phyloP scores from a whole-genome alignment of 1,284 basidiomycete species.

The Mycena citricolor region DNA sequence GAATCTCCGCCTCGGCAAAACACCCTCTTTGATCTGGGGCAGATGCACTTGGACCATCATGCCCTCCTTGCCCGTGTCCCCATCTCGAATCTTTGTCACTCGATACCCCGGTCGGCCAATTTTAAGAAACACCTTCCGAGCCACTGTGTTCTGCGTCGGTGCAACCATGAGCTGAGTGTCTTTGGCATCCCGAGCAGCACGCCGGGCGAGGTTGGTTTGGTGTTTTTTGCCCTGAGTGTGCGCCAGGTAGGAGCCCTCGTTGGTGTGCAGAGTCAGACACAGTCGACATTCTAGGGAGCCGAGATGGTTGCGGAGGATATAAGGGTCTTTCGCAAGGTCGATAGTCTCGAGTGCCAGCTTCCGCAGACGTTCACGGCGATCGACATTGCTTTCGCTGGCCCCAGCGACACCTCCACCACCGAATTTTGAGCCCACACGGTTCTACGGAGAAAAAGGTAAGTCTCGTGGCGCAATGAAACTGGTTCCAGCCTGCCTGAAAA shows the following conservation, averaged over 20 bases:
- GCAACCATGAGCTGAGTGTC: conserved; percentile 87
- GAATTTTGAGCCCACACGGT: conserved; percentile 94
- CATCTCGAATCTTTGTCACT: conserved; percentile 86
- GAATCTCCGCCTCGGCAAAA: conserved; percentile 86
- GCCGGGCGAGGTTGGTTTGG: conserved; percentile 95
- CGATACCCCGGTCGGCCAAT: conserved; percentile 96
- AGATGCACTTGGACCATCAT: conserved; percentile 97
- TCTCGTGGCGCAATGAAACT: conserved; percentile 6
- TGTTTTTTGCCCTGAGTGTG: conserved; percentile 99
- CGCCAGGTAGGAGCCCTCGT: conserved; percentile 98
- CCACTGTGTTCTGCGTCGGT: conserved; percentile 72
- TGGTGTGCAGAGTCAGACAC: conserved; percentile 96
- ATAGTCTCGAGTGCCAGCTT: conserved; percentile 97
- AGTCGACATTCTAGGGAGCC: conserved; percentile 97
- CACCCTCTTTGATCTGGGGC: conserved; percentile 89
- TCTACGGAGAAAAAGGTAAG: conserved; percentile 45
- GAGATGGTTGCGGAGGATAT: conserved; percentile 97
- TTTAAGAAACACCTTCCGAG: conserved; percentile 94
- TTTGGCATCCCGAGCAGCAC: conserved; percentile 94
- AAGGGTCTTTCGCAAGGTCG: conserved; percentile 97
- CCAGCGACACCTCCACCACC: conserved; percentile 94
- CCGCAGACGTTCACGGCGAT: conserved; percentile 90
- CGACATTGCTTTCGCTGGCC: conserved; percentile 91
- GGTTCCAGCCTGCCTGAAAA: conserved; percentile 39
- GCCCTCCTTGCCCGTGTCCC: conserved; percentile 80